A percentile compares a stretch with the other conserved stretches of the same genome.
These are phyloP conservation scores for Populus pruinosa DNA, from an alignment of 345 rosid genomes.

Conservation along the genomic window DNA sequence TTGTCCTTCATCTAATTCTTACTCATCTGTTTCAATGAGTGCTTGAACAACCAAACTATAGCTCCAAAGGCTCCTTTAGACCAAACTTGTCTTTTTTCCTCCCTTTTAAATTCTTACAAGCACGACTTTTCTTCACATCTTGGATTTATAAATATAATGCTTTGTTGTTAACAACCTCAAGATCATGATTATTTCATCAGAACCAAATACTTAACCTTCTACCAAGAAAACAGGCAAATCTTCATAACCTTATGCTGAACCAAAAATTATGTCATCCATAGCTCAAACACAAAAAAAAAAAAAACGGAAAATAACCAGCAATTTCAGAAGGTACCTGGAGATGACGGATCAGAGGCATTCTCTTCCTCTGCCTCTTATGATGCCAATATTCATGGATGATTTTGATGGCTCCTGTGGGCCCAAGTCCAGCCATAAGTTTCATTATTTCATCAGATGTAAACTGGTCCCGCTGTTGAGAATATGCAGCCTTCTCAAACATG, in stretches of 20 bases:
- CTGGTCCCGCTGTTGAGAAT: conserved; percentile 61
- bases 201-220: neutral
- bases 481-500: conserved; percentile 82
- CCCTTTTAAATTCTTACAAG: neutral
- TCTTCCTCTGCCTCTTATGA: conserved; percentile 70
- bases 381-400: conserved; percentile 66
- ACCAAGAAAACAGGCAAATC: neutral
- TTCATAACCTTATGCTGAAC: neutral
- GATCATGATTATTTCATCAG: neutral
- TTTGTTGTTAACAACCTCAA: neutral
- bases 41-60: neutral
- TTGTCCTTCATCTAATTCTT: neutral
- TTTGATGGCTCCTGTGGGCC: conserved; percentile 45
- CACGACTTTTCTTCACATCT: neutral
- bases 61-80: neutral
- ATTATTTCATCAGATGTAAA: conserved; percentile 65
- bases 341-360: conserved; percentile 89
- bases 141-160: too few relatives aligned
- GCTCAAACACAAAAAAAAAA: neutral
- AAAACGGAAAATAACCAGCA: neutral
- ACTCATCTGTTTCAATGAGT: neutral
- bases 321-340: conserved; percentile 64
- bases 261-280: neutral
- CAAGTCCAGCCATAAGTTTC: conserved; percentile 55
- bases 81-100: neutral